Base-by-base conservation (phyloP, 306 rosid species). In the Canavalia ensiformis region DNA sequence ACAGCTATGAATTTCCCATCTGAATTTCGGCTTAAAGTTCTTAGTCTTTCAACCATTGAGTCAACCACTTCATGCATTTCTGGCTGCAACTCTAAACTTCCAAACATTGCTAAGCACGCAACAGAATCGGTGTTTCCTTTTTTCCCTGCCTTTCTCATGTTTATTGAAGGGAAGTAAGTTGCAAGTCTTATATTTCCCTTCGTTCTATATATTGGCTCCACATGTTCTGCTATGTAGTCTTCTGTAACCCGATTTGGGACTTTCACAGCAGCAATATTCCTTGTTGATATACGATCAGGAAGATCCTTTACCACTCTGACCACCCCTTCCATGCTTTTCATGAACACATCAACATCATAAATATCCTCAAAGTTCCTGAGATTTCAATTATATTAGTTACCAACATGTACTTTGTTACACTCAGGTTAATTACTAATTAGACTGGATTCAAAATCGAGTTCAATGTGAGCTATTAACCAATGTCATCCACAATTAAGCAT, bases 101-200 rank as follows among this genome's bases (percentile, higher is more conserved):
- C 97, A 86, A 93, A 93, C 97, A 90, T 91, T 66, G 94, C 97
- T 87, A 91, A 85, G 83, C 97, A 93, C 31, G 93, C 90, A 70
- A 93, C 88, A 33, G 93, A 87, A 81, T 90, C 89, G 9, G 86
- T 81, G 34, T 84, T 81, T 11, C 89, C 86, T 69, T 64, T 80
- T 72, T 83, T 82, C 8, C 82, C 84, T 33, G 85, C 78, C 85
- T 91, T 91, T 82, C 89, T 88, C 97, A 91, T 91, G 45, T 91
- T 93, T 64, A 91, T 86, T 2, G 97, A 90, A 76, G 97, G 91
- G 72, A 93, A 93, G 89, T 86, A 88, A 50, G 97, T 93, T 41
- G 92, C 97, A 67, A 93, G 89, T 85, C 91, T 85, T 72, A 93
- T 84, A 72, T 71, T 93, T 50, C 92, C 90, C 75, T 84, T 90